Evolutionary conservation across 1,139 yeast species (phyloP).

Genomic region (Hansenula lynferdii): DNA sequence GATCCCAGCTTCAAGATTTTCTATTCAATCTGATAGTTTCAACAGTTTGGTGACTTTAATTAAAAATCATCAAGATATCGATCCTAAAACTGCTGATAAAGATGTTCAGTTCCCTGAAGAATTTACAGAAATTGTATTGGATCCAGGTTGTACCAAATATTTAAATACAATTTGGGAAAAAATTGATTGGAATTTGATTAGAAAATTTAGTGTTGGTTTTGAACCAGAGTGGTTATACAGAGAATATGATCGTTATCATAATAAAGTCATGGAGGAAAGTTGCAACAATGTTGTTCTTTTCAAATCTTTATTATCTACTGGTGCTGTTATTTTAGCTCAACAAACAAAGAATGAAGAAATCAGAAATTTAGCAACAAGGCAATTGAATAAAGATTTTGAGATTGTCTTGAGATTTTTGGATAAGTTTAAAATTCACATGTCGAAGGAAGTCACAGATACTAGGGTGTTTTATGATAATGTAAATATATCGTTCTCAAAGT

Average conservation of each 20-base stretch:
- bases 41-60: slow-evolving; percentile 12
- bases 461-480: slow-evolving; percentile 16
- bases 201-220: slow-evolving; percentile 14
- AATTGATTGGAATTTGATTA: slow-evolving; percentile 5
- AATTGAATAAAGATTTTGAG: slow-evolving; percentile 18
- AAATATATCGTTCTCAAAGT: slow-evolving; percentile 19
- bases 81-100: slow-evolving; percentile 7
- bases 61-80: slow-evolving; percentile 14
- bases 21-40: slow-evolving; percentile 14
- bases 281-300: slow-evolving; percentile 19
- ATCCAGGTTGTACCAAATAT: slow-evolving; percentile 17
- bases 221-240: slow-evolving; percentile 16
- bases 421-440: slow-evolving; percentile 15
- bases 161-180: slow-evolving; percentile 18
- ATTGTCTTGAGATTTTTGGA: slow-evolving; percentile 20
- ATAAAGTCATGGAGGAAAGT: slow-evolving; percentile 16
- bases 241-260: slow-evolving; percentile 17
- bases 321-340: slow-evolving; percentile 16
- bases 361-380: slow-evolving; percentile 7
- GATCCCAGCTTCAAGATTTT: slow-evolving; percentile 5
- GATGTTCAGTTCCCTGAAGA: slow-evolving; percentile 10
- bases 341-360: slow-evolving; percentile 9
- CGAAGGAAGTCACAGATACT: slow-evolving; percentile 6
- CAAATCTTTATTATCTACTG: slow-evolving; percentile 17
- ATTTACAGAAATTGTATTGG: slow-evolving; percentile 17